Conservation (phyloP, 345 rosid genomes). For the Lumnitzera racemosa region DNA sequence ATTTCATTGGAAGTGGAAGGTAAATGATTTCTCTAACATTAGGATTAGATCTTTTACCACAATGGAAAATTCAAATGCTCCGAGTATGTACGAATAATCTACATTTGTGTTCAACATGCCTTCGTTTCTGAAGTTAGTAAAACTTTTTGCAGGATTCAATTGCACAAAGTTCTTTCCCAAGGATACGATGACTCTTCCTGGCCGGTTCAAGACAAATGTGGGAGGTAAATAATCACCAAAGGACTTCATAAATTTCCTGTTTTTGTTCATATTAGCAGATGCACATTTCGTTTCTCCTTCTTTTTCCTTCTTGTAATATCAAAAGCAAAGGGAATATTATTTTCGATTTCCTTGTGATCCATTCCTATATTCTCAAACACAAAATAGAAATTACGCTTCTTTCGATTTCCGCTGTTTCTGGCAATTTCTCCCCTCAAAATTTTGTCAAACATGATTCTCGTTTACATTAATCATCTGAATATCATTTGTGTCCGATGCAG, state of each 20-base stretch:
- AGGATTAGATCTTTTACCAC: background rate
- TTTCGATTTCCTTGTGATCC: too few species aligned
- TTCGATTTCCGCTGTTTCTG: too few species aligned
- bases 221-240: conserved; percentile 19
- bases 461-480: background rate
- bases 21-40: conserved; percentile 2
- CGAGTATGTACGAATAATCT: too few species aligned
- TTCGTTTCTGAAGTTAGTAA: background rate
- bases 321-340: too few species aligned
- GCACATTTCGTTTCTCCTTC: too few species aligned
- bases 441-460: too few species aligned
- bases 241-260: background rate
- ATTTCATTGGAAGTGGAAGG: conserved; percentile 44
- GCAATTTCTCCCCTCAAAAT: too few species aligned
- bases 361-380: too few species aligned
- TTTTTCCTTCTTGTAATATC: too few species aligned
- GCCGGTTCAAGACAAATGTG: conserved; percentile 26
- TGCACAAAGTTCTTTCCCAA: conserved; percentile 38
- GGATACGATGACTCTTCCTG: conserved; percentile 41
- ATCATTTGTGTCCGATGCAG: conserved; percentile 10
- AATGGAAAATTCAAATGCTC: background rate
- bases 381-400: too few species aligned
- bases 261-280: background rate
- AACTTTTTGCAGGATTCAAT: conserved; percentile 25
- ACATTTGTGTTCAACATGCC: too few species aligned